Conservation (phyloP, 2,329 filamentous ascomycete genomes). For the Sporothrix inflata region DNA sequence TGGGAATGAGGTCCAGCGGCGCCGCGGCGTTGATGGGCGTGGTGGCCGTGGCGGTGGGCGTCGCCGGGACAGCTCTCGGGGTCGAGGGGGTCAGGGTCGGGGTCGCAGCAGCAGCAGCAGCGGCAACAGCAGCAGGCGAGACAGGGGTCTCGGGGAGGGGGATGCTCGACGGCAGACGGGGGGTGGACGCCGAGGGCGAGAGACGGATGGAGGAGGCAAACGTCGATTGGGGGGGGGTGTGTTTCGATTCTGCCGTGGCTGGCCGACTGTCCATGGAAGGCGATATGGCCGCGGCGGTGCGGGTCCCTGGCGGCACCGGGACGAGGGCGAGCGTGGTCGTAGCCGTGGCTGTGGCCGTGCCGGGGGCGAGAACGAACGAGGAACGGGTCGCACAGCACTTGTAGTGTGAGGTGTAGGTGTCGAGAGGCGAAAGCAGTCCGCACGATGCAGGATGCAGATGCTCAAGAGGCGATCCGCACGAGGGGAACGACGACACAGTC, state of each 20-base stretch:
- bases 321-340: slow-evolving; percentile 3
- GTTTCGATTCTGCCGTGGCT: slow-evolving; percentile 53
- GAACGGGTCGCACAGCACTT: neutral
- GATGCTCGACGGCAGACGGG: slow-evolving; percentile 32
- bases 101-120: slow-evolving; percentile 30
- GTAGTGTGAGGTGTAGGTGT: neutral
- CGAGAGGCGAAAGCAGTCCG: slow-evolving; percentile 4
- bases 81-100: neutral
- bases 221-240: slow-evolving; percentile 50
- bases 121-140: slow-evolving; percentile 29
- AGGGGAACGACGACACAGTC: neutral
- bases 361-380: neutral
- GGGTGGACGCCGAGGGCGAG: slow-evolving; percentile 37
- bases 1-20: slow-evolving; percentile 57
- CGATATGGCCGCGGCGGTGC: slow-evolving; percentile 29
- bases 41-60: slow-evolving; percentile 28
- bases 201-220: slow-evolving; percentile 40
- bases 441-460: neutral
- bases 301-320: slow-evolving; percentile 28
- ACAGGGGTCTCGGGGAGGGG: slow-evolving; percentile 36
- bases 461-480: slow-evolving; percentile 15
- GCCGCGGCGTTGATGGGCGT: slow-evolving; percentile 26
- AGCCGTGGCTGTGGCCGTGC: neutral
- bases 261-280: slow-evolving; percentile 57
- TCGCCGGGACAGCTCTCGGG: slow-evolving; percentile 32